phyloP scores from a whole-genome alignment of 2,329 filamentous ascomycete genomes.

The Alternaria brassicicola region DNA sequence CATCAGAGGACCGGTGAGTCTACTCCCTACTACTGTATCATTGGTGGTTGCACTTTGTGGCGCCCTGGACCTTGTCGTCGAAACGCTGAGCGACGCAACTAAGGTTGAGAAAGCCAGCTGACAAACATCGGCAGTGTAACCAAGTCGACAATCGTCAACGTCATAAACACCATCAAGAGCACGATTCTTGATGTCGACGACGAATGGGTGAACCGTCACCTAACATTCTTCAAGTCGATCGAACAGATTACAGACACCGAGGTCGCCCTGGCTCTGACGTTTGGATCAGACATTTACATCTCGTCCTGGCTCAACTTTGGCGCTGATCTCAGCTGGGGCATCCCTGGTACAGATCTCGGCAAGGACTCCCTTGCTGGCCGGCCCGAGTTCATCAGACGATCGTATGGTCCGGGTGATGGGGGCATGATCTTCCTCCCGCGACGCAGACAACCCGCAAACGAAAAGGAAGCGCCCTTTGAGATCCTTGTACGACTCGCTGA shows the following conservation, averaged over 20 bases:
- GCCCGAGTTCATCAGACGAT: constrained; percentile 43
- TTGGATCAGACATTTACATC: constrained; percentile 44
- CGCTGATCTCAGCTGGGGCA: constrained; percentile 41
- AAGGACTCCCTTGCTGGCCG: constrained; percentile 32
- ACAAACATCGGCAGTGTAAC: constrained; percentile 39
- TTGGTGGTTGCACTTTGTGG: constrained; percentile 10
- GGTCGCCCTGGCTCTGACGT: constrained; percentile 34
- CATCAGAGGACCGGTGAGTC: constrained; percentile 38
- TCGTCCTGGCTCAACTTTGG: constrained; percentile 47
- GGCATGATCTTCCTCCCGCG: constrained; percentile 46
- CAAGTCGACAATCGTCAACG: constrained; percentile 34
- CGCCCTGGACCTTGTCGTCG: constrained; percentile 3
- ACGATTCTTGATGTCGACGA: constrained; percentile 40
- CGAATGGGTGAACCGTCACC: constrained; percentile 38
- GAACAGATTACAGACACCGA: constrained; percentile 40
- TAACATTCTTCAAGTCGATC: constrained; percentile 40
- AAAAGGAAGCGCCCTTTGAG: constrained; percentile 42
- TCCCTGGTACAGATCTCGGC: constrained; percentile 40
- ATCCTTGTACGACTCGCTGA: constrained; percentile 42
- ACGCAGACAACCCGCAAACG: constrained; percentile 28
- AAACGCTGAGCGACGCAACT: constrained; percentile 7
- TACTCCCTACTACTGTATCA: constrained; percentile 5
- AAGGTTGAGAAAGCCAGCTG: constrained; percentile 6
- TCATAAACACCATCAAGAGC: constrained; percentile 34
- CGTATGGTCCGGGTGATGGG: constrained; percentile 39